Evolutionary conservation across 192 early-diverging fungal species (phyloP).

Genomic region (Mortierella claussenii): DNA sequence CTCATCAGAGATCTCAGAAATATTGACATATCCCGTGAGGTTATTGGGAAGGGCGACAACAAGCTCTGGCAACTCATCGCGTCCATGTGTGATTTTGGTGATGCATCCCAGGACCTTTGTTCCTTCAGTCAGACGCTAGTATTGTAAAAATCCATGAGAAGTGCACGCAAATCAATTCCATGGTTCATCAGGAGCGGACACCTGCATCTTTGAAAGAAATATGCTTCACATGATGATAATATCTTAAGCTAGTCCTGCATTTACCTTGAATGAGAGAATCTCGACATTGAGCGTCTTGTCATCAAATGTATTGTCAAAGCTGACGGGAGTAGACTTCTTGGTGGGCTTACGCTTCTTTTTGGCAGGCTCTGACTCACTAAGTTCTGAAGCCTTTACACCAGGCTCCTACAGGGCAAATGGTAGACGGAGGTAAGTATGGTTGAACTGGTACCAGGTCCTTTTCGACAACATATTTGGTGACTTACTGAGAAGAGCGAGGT

Average conservation of each 20-base stretch:
- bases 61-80: slow-evolving; percentile 69
- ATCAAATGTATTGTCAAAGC: slow-evolving; percentile 31
- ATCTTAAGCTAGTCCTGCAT: no score
- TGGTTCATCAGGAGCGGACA: no score
- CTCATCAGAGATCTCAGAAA: slow-evolving; percentile 86
- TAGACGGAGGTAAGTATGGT: neutral
- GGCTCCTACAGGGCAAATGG: slow-evolving; percentile 19
- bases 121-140: slow-evolving; percentile 74
- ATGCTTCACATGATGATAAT: no score
- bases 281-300: slow-evolving; percentile 53
- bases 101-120: slow-evolving; percentile 83
- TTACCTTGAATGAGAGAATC: slow-evolving; percentile 70
- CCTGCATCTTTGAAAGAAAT: no score
- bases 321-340: slow-evolving; percentile 53
- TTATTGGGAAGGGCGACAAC: slow-evolving; percentile 88
- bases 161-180: no score
- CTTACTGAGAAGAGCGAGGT: slow-evolving; percentile 70
- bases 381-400: slow-evolving; percentile 40
- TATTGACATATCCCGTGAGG: slow-evolving; percentile 82
- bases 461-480: neutral
- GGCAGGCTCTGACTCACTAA: slow-evolving; percentile 52
- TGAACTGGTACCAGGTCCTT: neutral
- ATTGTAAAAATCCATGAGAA: slow-evolving; percentile 37
- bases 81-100: slow-evolving; percentile 73
- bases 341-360: slow-evolving; percentile 69